Evolutionary conservation across 441 rosid species (phyloP), one percentile per base, ranked within the genome.

Genomic region (Corymbia citriodora): DNA sequence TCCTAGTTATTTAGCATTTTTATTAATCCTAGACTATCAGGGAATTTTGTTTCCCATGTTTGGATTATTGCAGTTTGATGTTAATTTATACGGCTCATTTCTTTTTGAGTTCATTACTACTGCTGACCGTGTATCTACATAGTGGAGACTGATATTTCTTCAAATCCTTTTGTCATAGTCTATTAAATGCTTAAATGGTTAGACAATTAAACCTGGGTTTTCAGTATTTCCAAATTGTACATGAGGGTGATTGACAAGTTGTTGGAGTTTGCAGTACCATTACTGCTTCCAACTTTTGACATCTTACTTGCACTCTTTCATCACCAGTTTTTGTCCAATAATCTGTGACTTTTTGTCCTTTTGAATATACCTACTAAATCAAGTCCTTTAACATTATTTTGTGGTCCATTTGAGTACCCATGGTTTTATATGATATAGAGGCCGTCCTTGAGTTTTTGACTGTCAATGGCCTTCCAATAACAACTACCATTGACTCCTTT

Each of bases 261-360:
- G 11, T 68, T 74, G 83, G 83, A 40, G 50, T 74, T 6, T 40
- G 17, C 14, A 74, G 27, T 21, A 74, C 45, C 79, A 21, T 74
- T 21, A 74, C n/a, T 74, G 40, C 83, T 74, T 74, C 50, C 25
- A 74, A 40, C 29, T 74, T 74, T 74, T 40, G 50, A 40, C 83
- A 13, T 9, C 50, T 74, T 74, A 40, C 16, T 3, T 74, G 16
- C 83, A 74, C 50, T 74, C 50, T 21, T 74, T 74, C 83, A 40
- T 74, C 83, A 25, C 83, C 1, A 74, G 50, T 25, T 70, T 31
- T 33, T 70, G 13, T 33, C 81, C 21, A 10, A 4, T 70, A 33
- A 70, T 70, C 48, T 15, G 13, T 0, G 7, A 70, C 25, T 17
- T 70, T 68, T 31, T 70, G 33, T 0, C 10, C 45, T 70, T 18